Evolutionary conservation across 129 eudicot species (phyloP).

Genomic region (Tanacetum coccineum): DNA sequence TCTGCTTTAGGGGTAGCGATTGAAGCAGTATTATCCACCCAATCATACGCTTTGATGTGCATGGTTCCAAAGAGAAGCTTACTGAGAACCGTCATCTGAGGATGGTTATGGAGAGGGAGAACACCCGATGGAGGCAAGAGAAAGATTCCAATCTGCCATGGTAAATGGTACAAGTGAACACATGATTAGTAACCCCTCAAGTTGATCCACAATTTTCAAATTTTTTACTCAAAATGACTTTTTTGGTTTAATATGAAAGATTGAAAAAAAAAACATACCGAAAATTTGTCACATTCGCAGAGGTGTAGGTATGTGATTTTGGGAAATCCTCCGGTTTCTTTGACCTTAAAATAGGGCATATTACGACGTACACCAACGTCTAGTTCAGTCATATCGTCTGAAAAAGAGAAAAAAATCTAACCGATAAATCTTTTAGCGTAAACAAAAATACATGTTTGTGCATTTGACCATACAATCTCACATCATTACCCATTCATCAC

Average conservation of each 20-base stretch:
- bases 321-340: slow-evolving; percentile 39
- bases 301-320: slow-evolving; percentile 73
- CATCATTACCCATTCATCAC: slow-evolving; percentile 1
- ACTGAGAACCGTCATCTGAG: slow-evolving; percentile 91
- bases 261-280: slow-evolving; percentile 42
- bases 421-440: neutral
- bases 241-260: neutral
- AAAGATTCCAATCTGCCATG: slow-evolving; percentile 76
- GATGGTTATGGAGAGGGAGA: slow-evolving; percentile 86
- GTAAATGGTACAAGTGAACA: neutral
- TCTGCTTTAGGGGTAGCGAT: slow-evolving; percentile 21
- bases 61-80: slow-evolving; percentile 84
- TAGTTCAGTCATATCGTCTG: slow-evolving; percentile 58
- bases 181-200: neutral
- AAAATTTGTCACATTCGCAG: slow-evolving; percentile 74
- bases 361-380: slow-evolving; percentile 67
- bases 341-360: slow-evolving; percentile 62
- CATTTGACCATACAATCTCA: slow-evolving; percentile 17
- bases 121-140: slow-evolving; percentile 85
- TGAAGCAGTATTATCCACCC: slow-evolving; percentile 42
- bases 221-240: no score
- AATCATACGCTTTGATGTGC: slow-evolving; percentile 82
- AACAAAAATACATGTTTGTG: neutral
- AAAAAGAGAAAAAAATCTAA: slow-evolving; percentile 19
- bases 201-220: neutral